Conservation (phyloP, 352 stramenopile species). For the Globisporangium perplexum region DNA sequence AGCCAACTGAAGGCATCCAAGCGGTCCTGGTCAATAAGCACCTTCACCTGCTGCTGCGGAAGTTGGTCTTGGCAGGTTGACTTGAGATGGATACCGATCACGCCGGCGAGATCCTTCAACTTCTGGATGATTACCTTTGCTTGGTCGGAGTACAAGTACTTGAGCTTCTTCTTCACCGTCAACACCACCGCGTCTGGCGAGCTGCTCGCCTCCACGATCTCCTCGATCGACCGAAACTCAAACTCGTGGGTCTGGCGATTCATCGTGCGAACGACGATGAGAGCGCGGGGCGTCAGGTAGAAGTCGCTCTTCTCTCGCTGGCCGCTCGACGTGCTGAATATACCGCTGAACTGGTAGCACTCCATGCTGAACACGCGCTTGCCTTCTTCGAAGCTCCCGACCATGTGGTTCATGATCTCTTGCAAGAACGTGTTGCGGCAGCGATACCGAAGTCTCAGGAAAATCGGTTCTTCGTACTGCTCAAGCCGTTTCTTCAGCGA, state of each 20-base stretch:
- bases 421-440: constrained; percentile 77
- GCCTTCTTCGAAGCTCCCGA: constrained; percentile 72
- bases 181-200: constrained; percentile 62
- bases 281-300: constrained; percentile 57
- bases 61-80: constrained; percentile 31
- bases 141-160: constrained; percentile 73
- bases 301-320: constrained; percentile 73
- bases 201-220: constrained; percentile 31
- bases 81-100: constrained; percentile 55
- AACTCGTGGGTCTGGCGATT: constrained; percentile 73
- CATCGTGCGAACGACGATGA: constrained; percentile 59
- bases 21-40: constrained; percentile 25
- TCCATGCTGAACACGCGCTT: constrained; percentile 66
- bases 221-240: constrained; percentile 58
- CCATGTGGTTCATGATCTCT: constrained; percentile 77
- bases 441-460: constrained; percentile 64
- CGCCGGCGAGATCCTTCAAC: constrained; percentile 51
- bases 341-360: constrained; percentile 69
- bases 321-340: constrained; percentile 56
- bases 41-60: constrained; percentile 41
- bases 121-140: constrained; percentile 51
- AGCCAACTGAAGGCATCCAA: constrained; percentile 42
- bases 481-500: constrained; percentile 50
- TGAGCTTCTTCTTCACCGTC: constrained; percentile 49
- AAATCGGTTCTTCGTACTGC: constrained; percentile 59